Base-by-base conservation (phyloP, 305 asterid species). In the Fraxinus dipetala region DNA sequence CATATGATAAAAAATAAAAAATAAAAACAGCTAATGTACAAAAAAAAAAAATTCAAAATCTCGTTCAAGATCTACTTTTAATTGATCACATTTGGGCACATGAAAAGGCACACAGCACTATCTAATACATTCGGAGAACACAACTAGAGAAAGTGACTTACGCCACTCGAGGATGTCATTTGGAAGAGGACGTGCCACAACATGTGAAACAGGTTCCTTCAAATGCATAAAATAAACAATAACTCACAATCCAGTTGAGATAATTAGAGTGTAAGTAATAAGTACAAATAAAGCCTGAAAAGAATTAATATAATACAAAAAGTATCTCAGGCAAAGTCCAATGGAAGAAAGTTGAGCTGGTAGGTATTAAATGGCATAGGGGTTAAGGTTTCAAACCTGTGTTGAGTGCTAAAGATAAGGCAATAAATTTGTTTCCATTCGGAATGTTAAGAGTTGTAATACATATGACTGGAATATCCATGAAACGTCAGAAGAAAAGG, bases 131-230 rank as follows among this genome's bases (percentile, higher is more conserved):
- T 65, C 3, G 16, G 34, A 56, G 32, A 24, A 65, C 73, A 22
- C 2, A 20, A 59, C 77, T 26, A 70, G 18, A 77, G 72, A 36
- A 59, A 84, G 84, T 76, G 86, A 90, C 99, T 90, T 92, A 94
- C 99, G 98, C 98, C 99, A 96, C 85, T 94, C 98, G 76, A 96
- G 98, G 85, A 96, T 96, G 93, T 96, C 92, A 77, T 91, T 94
- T 45, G 95, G 98, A 78, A 87, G 86, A 85, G 99, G 99, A 36
- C 97, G 95, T 84, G 98, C 98, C 82, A 92, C 95, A 86, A 96
- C 94, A 88, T 94, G 92, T 36, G 99, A 91, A 88, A 94, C 98
- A 48, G 99, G 99, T 91, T 94, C 98, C 99, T 94, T 83, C 1
- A 83, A 82, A 78, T 77, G 77, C 83, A 83, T n/a, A 72, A 43